phyloP scores from a whole-genome alignment of 208 protist species.

The Leishmania turanica region DNA sequence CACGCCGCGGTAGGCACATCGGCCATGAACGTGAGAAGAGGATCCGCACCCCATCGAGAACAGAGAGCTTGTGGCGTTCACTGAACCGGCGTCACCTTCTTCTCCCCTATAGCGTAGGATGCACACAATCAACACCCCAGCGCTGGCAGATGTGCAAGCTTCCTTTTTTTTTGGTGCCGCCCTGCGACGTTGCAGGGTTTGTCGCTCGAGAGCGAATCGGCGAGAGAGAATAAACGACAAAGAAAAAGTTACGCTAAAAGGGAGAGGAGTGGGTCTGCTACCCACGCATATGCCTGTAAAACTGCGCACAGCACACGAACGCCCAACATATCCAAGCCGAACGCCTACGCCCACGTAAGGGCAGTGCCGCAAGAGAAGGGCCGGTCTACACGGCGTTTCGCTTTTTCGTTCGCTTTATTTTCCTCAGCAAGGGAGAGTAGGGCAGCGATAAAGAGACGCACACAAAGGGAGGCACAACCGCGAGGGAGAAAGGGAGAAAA shows the following conservation, averaged over 20 bases:
- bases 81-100: not conserved
- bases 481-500: not conserved
- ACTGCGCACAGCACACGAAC: not conserved
- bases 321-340: not conserved
- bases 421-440: not conserved
- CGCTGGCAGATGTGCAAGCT: not conserved
- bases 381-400: not conserved
- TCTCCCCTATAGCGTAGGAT: not conserved
- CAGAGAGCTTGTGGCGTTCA: not conserved
- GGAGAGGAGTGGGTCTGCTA: not conserved
- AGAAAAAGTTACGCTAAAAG: not conserved
- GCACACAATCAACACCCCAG: not conserved
- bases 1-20: conserved; percentile 20
- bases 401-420: not conserved
- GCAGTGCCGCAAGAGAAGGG: not conserved
- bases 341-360: not conserved
- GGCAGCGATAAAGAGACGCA: not conserved
- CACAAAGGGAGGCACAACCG: not conserved
- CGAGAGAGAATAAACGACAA: not conserved
- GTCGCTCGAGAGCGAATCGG: not conserved
- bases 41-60: conserved; percentile 13
- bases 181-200: not conserved
- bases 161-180: not conserved
- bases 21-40: conserved; percentile 8
- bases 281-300: not conserved